These are phyloP conservation scores for Monosporascus sp. DNA, from an alignment of 2,329 filamentous ascomycete genomes.

Conservation along the genomic window DNA sequence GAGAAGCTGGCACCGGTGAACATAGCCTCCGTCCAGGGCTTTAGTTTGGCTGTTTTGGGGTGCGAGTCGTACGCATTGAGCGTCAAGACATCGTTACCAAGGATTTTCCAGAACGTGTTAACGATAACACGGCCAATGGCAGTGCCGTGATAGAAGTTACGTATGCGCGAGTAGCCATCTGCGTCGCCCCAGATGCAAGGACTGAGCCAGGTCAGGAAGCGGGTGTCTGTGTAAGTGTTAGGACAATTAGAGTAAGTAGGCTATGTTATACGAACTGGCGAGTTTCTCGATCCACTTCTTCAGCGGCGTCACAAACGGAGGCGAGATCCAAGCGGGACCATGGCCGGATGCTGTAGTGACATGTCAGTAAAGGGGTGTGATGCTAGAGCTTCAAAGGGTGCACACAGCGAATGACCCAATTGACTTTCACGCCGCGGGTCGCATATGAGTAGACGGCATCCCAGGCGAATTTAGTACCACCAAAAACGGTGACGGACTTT, in stretches of 20 bases:
- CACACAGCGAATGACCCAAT: conserved; percentile 48
- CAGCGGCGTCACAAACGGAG: conserved; percentile 44
- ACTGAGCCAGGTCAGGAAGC: conserved; percentile 67
- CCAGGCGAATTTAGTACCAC: conserved; percentile 57
- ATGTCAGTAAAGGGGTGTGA: not conserved
- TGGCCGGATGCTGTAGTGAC: conserved; percentile 37
- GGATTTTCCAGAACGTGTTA: conserved; percentile 50
- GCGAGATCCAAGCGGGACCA: conserved; percentile 49
- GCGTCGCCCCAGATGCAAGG: conserved; percentile 67
- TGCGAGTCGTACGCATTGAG: conserved; percentile 50
- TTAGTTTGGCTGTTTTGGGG: conserved; percentile 46
- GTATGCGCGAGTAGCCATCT: conserved; percentile 51
- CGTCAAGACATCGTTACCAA: conserved; percentile 49
- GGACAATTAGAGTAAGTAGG: not conserved
- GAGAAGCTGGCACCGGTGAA: conserved; percentile 53
- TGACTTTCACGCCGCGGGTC: conserved; percentile 45
- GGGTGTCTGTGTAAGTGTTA: conserved; percentile 37
- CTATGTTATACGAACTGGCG: conserved; percentile 27
- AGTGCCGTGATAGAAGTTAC: conserved; percentile 53
- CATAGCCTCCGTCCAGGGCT: conserved; percentile 43
- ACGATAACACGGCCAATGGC: conserved; percentile 50
- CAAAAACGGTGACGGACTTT: conserved; percentile 47
- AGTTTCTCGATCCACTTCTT: conserved; percentile 46
- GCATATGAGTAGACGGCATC: conserved; percentile 57
- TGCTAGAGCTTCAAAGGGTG: not conserved